Percentiles rank a stretch among this genome's conserved stretches.
These are phyloP conservation scores for Leishmania aethiopica DNA, from an alignment of 208 protist species.

Conservation along the genomic window DNA sequence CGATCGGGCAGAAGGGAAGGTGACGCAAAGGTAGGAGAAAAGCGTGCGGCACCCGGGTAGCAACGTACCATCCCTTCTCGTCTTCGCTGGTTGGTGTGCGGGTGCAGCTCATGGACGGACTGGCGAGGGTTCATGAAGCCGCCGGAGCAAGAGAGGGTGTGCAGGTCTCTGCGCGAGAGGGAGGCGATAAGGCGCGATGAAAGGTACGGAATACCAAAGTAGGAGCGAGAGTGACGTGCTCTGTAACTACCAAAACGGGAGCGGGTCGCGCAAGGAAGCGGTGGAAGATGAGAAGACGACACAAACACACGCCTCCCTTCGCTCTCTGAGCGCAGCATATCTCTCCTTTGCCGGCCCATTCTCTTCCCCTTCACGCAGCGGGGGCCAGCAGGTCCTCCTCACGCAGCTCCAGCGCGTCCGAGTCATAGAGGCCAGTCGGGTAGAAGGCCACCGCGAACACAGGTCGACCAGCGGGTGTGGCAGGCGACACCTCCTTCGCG, in stretches of 20 bases:
- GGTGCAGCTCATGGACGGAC: background rate
- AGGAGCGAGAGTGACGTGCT: background rate
- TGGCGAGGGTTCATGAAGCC: background rate
- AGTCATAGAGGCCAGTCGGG: constrained; percentile 61
- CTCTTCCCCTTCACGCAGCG: background rate
- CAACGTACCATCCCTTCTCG: background rate
- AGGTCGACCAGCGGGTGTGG: constrained; percentile 17
- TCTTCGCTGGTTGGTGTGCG: background rate
- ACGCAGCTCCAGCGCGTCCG: constrained; percentile 38
- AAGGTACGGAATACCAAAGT: background rate
- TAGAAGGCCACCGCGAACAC: constrained; percentile 59
- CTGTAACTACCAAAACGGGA: background rate
- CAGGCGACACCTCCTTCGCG: constrained; percentile 8
- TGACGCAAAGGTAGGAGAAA: background rate
- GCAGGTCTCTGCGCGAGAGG: background rate
- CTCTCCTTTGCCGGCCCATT: background rate
- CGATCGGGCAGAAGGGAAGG: background rate
- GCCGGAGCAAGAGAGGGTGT: background rate
- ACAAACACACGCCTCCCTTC: background rate
- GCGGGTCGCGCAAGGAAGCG: background rate
- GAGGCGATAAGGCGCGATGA: background rate
- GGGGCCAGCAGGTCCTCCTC: constrained; percentile 26
- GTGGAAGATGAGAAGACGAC: background rate
- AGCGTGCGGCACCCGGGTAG: background rate
- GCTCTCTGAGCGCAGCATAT: background rate